These are phyloP conservation scores for Rhynchosporium secalis DNA, from an alignment of 2,329 filamentous ascomycete genomes.

Conservation along the genomic window DNA sequence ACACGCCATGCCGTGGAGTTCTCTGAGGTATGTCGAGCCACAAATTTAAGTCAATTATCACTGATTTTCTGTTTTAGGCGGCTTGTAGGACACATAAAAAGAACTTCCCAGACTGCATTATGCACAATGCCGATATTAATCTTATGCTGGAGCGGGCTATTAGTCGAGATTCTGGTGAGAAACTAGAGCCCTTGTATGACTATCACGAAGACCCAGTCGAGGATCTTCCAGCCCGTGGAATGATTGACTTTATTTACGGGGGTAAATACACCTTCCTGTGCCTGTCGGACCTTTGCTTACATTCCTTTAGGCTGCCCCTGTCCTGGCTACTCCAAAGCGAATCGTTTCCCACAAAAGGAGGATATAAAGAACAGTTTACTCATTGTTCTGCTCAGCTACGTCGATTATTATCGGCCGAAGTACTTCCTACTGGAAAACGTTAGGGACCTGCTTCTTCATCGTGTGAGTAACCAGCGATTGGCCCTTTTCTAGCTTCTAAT, in stretches of 20 bases:
- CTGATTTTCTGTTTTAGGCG: neutral
- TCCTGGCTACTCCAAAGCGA: slow-evolving; percentile 22
- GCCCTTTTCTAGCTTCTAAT: neutral
- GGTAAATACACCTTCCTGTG: slow-evolving; percentile 7
- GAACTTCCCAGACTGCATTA: slow-evolving; percentile 2
- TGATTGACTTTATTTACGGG: slow-evolving; percentile 25
- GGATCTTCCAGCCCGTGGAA: slow-evolving; percentile 21
- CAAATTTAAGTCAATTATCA: too few species aligned
- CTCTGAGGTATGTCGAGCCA: neutral
- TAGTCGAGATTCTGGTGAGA: slow-evolving; percentile 2
- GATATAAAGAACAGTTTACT: slow-evolving; percentile 31
- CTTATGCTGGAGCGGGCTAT: slow-evolving; percentile 11
- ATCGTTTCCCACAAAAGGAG: slow-evolving; percentile 18
- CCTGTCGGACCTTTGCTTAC: neutral
- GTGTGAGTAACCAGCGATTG: slow-evolving; percentile 5
- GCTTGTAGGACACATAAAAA: slow-evolving; percentile 6
- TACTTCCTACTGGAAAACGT: slow-evolving; percentile 37
- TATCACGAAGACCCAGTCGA: slow-evolving; percentile 1
- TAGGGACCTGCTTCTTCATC: slow-evolving; percentile 16
- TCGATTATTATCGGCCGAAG: slow-evolving; percentile 32
- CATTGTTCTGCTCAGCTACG: slow-evolving; percentile 26
- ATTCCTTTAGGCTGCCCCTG: slow-evolving; percentile 25
- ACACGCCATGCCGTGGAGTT: neutral
- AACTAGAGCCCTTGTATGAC: neutral
- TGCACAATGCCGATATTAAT: slow-evolving; percentile 13